Conservation (phyloP, 2,329 filamentous ascomycete species). For the Penicillium rolfsii region DNA sequence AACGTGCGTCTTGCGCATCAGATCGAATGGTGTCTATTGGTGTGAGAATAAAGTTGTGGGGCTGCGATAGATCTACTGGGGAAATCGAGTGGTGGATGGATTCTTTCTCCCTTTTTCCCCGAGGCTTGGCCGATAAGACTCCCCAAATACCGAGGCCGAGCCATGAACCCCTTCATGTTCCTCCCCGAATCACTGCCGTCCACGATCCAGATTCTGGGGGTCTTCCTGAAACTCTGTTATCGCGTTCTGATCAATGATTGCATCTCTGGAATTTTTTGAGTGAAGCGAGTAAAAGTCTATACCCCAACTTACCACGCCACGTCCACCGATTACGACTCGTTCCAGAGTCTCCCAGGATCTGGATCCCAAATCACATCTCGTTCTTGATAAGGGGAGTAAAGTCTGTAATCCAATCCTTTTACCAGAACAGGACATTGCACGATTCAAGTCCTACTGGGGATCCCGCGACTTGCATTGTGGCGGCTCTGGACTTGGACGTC, state of each 20-base stretch:
- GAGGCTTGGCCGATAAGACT: background rate
- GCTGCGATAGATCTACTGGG: background rate
- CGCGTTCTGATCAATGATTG: background rate
- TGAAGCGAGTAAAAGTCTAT: background rate
- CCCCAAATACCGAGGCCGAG: background rate
- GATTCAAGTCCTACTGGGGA: background rate
- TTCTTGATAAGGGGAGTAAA: background rate
- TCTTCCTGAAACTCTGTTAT: background rate
- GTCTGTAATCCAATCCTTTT: background rate
- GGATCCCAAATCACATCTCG: background rate
- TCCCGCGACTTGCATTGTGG: background rate
- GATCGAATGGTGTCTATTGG: background rate
- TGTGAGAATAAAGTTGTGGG: constrained; percentile 8
- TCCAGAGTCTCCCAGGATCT: background rate
- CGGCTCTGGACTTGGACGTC: background rate
- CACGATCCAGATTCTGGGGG: background rate
- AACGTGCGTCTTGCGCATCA: background rate
- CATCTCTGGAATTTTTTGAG: background rate
- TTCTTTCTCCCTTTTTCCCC: background rate
- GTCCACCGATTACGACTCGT: background rate
- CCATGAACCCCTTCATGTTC: background rate
- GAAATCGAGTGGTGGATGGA: background rate
- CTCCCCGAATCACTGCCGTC: no score
- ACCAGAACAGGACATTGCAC: background rate
- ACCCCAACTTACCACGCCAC: background rate